These are phyloP conservation scores for Austroboletus novae-zelandiae DNA, from an alignment of 1,284 basidiomycete genomes.

Conservation along the genomic window DNA sequence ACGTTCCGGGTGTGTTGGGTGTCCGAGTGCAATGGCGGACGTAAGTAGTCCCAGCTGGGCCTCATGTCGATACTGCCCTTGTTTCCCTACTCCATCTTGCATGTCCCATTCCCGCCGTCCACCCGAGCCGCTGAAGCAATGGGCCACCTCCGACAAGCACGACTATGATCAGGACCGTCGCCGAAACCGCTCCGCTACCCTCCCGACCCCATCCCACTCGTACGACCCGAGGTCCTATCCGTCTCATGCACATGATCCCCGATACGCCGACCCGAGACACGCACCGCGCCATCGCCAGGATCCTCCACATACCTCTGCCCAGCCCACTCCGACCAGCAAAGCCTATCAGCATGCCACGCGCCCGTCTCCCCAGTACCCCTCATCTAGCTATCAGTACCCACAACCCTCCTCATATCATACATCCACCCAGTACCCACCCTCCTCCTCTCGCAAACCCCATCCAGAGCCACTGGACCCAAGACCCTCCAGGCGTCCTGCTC, in stretches of 20 bases:
- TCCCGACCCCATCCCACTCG: conserved; percentile 19
- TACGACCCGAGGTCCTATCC: conserved; percentile 25
- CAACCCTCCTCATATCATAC: conserved; percentile 27
- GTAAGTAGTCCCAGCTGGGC: conserved; percentile 32
- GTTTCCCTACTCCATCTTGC: conserved; percentile 10
- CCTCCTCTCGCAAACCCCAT: conserved; percentile 31
- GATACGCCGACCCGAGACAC: conserved; percentile 25
- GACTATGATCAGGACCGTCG: conserved; percentile 31
- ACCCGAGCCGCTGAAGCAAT: conserved; percentile 26
- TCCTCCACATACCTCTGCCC: conserved; percentile 15
- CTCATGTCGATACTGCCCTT: conserved; percentile 45
- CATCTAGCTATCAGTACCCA: conserved; percentile 28
- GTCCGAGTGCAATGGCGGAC: conserved; percentile 6
- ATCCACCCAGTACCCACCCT: conserved; percentile 18
- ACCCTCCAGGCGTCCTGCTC: conserved; percentile 14
- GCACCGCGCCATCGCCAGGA: conserved; percentile 29
- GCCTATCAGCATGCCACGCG: conserved; percentile 31
- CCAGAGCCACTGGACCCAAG: conserved; percentile 28
- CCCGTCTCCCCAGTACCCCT: conserved; percentile 25
- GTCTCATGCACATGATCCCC: conserved; percentile 20
- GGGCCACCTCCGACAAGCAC: conserved; percentile 25
- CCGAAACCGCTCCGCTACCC: conserved; percentile 29
- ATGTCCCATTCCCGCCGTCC: conserved; percentile 15
- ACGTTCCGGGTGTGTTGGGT: too few species aligned
- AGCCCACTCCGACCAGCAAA: conserved; percentile 27